A percentile compares a stretch with the other conserved stretches of the same genome.
phyloP scores from a whole-genome alignment of 352 stramenopile genomes.

The Globisporangium canariense region DNA sequence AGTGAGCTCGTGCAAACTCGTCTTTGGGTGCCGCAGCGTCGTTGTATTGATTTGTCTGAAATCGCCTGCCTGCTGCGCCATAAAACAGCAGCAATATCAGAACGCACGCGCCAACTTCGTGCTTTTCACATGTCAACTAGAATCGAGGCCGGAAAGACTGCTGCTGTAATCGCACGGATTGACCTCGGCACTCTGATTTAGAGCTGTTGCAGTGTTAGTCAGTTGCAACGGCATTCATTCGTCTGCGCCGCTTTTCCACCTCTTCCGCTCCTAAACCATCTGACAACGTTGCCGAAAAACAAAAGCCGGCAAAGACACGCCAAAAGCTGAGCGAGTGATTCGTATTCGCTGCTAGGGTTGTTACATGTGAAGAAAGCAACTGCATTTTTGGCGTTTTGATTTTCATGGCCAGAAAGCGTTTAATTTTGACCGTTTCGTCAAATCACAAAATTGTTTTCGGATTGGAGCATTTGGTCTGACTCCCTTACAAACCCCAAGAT shows the following conservation, averaged over 20 bases:
- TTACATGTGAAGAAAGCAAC: not conserved
- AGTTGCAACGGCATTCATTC: too few species aligned
- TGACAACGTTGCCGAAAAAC: too few species aligned
- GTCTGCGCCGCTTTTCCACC: too few species aligned
- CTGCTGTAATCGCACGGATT: too few species aligned
- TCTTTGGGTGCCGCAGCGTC: not conserved
- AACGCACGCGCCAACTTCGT: too few species aligned
- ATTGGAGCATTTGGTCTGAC: not conserved
- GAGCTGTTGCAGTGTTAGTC: too few species aligned
- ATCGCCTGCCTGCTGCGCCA: too few species aligned
- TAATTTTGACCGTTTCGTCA: constrained; percentile 1
- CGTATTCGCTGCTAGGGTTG: too few species aligned
- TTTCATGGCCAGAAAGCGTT: not conserved
- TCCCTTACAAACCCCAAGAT: constrained; percentile 4
- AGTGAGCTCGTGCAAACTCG: not conserved
- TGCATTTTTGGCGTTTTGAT: not conserved
- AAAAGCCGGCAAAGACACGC: not conserved
- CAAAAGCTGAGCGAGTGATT: not conserved
- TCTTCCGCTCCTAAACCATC: too few species aligned
- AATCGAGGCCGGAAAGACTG: too few species aligned
- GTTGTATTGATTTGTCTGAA: not conserved
- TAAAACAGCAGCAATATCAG: not conserved
- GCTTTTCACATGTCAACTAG: too few species aligned
- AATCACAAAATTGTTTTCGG: constrained; percentile 1
- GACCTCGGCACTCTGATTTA: not conserved